Percentiles rank a stretch among this genome's conserved stretches.
Evolutionary conservation across 352 stramenopile genomes (phyloP).

Genomic region (Blastocystis sp.): DNA sequence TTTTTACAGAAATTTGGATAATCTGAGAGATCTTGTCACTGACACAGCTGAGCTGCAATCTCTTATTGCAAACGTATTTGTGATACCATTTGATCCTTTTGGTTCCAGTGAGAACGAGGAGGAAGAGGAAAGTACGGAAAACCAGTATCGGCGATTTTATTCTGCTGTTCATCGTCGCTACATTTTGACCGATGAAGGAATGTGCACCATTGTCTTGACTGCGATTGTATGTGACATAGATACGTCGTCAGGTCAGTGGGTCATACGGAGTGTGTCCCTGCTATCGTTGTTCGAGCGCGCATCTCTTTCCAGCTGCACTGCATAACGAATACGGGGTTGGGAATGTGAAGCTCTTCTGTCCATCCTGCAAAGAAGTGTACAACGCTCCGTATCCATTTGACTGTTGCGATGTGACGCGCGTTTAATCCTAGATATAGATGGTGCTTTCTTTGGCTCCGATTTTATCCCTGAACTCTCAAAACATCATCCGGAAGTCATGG

Average conservation of each 20-base stretch:
- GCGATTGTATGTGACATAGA: neutral
- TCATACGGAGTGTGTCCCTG: neutral
- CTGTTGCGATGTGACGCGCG: neutral
- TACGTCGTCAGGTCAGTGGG: neutral
- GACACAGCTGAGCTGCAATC: neutral
- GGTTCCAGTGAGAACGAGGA: neutral
- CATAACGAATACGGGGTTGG: neutral
- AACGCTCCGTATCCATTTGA: neutral
- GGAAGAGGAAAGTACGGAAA: neutral
- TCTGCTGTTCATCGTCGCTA: neutral
- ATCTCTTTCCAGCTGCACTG: neutral
- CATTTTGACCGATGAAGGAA: neutral
- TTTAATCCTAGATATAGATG: constrained; percentile 12
- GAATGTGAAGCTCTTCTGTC: constrained; percentile 31
- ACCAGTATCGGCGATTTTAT: neutral
- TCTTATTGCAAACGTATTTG: neutral
- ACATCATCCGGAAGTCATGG: neutral
- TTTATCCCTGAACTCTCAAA: neutral
- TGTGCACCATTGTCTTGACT: neutral
- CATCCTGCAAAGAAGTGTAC: constrained; percentile 40
- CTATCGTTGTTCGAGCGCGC: neutral
- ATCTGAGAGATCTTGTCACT: neutral
- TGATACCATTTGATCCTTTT: neutral
- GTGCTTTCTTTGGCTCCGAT: neutral
- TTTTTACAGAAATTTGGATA: neutral